Conservation (phyloP, 73 alveolate genomes). For the Stentor coeruleus region DNA sequence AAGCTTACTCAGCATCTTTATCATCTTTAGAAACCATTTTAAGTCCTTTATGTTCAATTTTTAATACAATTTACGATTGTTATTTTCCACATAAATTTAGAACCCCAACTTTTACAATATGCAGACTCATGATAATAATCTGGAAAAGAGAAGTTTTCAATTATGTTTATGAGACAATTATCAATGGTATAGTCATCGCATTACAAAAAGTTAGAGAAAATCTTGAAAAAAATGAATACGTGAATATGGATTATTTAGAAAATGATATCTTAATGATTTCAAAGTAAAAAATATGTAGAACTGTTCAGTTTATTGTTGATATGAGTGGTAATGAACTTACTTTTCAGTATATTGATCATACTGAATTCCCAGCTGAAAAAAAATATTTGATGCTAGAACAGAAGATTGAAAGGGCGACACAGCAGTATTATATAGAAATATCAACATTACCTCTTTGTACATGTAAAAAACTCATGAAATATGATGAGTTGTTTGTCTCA, state of each 20-base stretch:
- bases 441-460: neutral
- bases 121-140: constrained; percentile 1
- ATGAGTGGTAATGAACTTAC: neutral
- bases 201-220: neutral
- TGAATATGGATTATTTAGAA: neutral
- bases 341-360: constrained; percentile 4
- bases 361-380: neutral
- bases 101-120: constrained; percentile 2
- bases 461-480: neutral
- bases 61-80: neutral
- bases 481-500: neutral
- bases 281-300: neutral
- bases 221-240: neutral
- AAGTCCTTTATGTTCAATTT: neutral
- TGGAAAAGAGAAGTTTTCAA: constrained; percentile 1
- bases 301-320: neutral
- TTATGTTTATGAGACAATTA: neutral
- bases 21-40: neutral
- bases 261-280: neutral
- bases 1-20: constrained; percentile 1
- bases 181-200: neutral
- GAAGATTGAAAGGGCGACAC: neutral
- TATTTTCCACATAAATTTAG: neutral
- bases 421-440: constrained; percentile 10
- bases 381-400: neutral